Conservation (phyloP, 768 basidiomycete species). For the Suillus subaureus region DNA sequence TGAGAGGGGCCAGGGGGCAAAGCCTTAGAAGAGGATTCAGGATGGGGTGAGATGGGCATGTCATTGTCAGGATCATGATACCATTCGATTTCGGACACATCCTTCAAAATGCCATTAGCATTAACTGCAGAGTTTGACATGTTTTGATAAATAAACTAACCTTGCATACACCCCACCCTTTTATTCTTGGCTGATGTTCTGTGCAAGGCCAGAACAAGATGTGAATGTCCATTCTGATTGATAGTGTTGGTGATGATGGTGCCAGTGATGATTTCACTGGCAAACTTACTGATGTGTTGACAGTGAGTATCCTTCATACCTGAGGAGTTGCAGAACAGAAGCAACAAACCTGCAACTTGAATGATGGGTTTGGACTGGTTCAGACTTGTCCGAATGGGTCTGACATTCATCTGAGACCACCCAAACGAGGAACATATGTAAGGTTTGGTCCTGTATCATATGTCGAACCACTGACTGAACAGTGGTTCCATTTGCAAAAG, state of each 20-base stretch:
- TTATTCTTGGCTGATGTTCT: not conserved
- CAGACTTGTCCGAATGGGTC: not conserved
- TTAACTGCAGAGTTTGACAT: not conserved
- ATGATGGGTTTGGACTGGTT: not conserved
- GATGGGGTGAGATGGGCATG: not conserved
- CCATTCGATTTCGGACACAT: not conserved
- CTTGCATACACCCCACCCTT: not conserved
- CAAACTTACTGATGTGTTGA: conserved; percentile 1
- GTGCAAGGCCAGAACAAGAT: not conserved
- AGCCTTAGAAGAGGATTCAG: not conserved
- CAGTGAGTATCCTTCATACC: not conserved
- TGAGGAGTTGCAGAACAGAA: conserved; percentile 3
- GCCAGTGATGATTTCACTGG: not conserved
- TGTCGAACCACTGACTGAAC: not conserved
- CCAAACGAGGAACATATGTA: not conserved
- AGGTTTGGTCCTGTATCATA: not conserved
- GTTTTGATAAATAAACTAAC: not conserved
- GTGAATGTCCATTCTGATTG: not conserved
- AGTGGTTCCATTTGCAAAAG: not conserved
- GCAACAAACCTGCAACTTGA: conserved; percentile 1
- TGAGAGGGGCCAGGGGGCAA: not conserved
- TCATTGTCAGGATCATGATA: not conserved
- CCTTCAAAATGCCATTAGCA: conserved; percentile 4
- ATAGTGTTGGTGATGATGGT: not conserved
- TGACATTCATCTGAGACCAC: not conserved